Evolutionary conservation across 2,329 filamentous ascomycete species (phyloP).

Genomic region (Pseudogymnoascus sp.): DNA sequence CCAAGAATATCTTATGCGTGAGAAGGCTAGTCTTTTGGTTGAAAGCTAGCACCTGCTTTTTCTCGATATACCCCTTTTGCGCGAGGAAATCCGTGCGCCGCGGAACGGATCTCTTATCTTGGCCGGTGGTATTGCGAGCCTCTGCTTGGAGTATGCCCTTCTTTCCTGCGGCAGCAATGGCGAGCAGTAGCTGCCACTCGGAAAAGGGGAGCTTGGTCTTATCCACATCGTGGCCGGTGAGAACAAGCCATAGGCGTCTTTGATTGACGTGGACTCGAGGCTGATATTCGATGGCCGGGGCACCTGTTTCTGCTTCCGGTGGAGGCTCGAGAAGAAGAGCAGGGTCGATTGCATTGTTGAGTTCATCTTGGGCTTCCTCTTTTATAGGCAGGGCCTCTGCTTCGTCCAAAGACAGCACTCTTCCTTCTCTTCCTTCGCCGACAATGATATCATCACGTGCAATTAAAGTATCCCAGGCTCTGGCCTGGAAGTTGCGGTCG

Average conservation of each 20-base stretch:
- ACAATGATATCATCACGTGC: conserved; percentile 9
- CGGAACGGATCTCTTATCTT: conserved; percentile 56
- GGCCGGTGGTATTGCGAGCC: conserved; percentile 46
- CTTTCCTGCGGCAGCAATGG: conserved; percentile 45
- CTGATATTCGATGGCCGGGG: conserved; percentile 10
- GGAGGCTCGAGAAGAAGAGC: neutral
- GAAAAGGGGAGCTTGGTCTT: conserved; percentile 48
- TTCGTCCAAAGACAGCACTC: neutral
- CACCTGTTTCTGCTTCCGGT: neutral
- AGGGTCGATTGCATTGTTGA: neutral
- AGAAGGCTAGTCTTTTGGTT: conserved; percentile 55
- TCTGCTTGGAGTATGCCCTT: conserved; percentile 53
- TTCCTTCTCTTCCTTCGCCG: neutral
- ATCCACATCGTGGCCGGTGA: conserved; percentile 51
- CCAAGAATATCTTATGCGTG: conserved; percentile 45
- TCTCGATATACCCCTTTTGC: conserved; percentile 53
- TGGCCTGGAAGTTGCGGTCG: neutral
- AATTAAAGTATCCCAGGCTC: conserved; percentile 1
- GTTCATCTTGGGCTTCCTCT: neutral
- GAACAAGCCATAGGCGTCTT: conserved; percentile 48
- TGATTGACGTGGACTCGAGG: conserved; percentile 41
- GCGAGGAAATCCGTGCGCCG: conserved; percentile 51
- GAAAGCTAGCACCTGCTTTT: conserved; percentile 48
- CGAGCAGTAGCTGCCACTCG: conserved; percentile 50
- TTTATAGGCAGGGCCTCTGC: conserved; percentile 5